A percentile compares a stretch with the other conserved stretches of the same genome.
phyloP scores from a whole-genome alignment of 2,329 filamentous ascomycete genomes.

The Lachnellula hyalina region DNA sequence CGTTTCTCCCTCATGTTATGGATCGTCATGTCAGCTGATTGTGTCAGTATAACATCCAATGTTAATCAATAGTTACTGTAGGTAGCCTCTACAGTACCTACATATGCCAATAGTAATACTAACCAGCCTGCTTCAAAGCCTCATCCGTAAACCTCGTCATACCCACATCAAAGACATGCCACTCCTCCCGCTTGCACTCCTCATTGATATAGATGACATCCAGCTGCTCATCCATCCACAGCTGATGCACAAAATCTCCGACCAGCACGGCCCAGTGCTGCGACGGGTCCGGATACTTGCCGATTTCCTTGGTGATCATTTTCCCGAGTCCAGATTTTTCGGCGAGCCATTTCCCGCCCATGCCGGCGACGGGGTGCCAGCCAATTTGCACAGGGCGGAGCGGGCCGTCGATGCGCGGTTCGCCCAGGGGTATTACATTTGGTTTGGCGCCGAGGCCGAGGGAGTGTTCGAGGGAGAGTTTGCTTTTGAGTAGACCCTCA shows the following conservation, averaged over 20 bases:
- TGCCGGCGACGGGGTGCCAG: conserved; percentile 53
- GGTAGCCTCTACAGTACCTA: neutral
- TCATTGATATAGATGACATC: conserved; percentile 54
- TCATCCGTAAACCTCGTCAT: conserved; percentile 51
- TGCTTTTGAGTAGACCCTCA: conserved; percentile 33
- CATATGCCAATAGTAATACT: conserved; percentile 1
- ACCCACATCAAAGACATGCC: conserved; percentile 47
- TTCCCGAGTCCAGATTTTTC: conserved; percentile 50
- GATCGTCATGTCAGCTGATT: conserved; percentile 47
- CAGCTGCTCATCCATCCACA: conserved; percentile 58
- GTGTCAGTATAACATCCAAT: neutral
- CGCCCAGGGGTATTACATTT: conserved; percentile 39
- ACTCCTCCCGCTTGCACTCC: conserved; percentile 40
- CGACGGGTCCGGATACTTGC: conserved; percentile 52
- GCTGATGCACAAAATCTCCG: conserved; percentile 48
- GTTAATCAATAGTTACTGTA: conserved; percentile 4
- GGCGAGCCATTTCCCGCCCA: conserved; percentile 54
- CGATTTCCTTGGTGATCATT: conserved; percentile 50
- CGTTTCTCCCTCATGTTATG: conserved; percentile 44
- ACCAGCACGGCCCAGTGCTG: conserved; percentile 57
- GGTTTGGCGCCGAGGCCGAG: conserved; percentile 41
- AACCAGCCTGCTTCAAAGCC: conserved; percentile 44
- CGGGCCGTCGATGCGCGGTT: conserved; percentile 34
- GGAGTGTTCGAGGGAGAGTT: conserved; percentile 37
- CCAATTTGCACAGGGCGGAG: conserved; percentile 46